Evolutionary conservation across 2,329 filamentous ascomycete genomes (phyloP).

Genomic region (Calonectria henricotiae): DNA sequence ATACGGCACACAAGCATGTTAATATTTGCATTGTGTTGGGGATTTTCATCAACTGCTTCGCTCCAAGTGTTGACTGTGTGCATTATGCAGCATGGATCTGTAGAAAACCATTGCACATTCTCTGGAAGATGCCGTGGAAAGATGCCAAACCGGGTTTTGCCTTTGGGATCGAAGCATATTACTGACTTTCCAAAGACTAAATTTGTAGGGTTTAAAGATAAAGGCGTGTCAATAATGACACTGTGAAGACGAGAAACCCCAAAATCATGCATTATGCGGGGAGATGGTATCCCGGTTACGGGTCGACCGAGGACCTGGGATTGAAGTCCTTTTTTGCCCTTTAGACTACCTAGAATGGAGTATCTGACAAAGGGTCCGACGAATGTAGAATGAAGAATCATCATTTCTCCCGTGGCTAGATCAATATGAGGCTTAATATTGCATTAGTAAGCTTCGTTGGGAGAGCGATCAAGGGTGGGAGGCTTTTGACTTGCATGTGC

Average conservation of each 20-base stretch:
- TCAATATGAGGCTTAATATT: constrained; percentile 74
- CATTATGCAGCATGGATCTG: background rate
- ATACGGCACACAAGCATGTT: background rate
- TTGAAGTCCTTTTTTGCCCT: fast-evolving
- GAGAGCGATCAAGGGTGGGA: background rate
- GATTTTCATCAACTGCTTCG: background rate
- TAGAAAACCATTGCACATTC: background rate
- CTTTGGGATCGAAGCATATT: background rate
- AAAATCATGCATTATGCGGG: constrained; percentile 86
- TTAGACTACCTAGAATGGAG: constrained; percentile 60
- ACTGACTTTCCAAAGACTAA: constrained; percentile 51
- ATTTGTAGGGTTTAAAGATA: constrained; percentile 77
- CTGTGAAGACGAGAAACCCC: constrained; percentile 76
- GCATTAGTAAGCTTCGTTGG: background rate
- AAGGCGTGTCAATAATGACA: constrained; percentile 79
- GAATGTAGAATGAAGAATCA: constrained; percentile 79
- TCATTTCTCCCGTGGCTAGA: constrained; percentile 74
- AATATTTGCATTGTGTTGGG: background rate
- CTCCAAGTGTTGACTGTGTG: background rate
- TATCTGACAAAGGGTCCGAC: constrained; percentile 78
- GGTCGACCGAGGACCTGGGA: constrained; percentile 55
- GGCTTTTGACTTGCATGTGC: constrained; percentile 64
- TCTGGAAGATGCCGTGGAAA: background rate
- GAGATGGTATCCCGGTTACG: constrained; percentile 74
- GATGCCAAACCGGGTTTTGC: background rate